phyloP scores from a whole-genome alignment of 1,284 basidiomycete species.

The Inonotus hispidus region DNA sequence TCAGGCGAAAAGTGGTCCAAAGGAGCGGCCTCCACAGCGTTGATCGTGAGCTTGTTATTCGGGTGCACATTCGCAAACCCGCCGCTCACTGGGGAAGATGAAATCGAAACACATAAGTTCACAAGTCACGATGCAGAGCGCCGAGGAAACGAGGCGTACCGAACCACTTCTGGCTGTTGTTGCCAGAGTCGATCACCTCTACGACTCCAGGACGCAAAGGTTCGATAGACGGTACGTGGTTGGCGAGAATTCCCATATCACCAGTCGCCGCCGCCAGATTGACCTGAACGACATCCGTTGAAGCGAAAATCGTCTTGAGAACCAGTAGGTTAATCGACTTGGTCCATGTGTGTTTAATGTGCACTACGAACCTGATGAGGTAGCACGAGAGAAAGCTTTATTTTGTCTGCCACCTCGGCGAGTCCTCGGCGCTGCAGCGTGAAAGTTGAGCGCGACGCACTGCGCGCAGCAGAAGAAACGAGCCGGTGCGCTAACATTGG shows the following conservation, averaged over 20 bases:
- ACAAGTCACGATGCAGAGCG: not conserved
- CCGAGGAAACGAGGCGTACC: conserved; percentile 47
- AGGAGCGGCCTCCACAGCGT: conserved; percentile 94
- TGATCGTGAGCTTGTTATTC: conserved; percentile 95
- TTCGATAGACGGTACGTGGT: conserved; percentile 94
- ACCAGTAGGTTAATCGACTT: conserved; percentile 1
- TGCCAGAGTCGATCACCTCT: conserved; percentile 83
- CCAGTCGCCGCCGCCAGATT: conserved; percentile 91
- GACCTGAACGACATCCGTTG: conserved; percentile 87
- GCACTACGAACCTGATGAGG: conserved; percentile 79
- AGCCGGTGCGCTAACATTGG: conserved; percentile 73
- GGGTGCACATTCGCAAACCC: conserved; percentile 98
- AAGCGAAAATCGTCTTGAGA: conserved; percentile 77
- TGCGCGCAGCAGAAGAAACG: conserved; percentile 56
- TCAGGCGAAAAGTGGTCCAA: conserved; percentile 88
- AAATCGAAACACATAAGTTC: no score
- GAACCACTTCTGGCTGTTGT: conserved; percentile 89
- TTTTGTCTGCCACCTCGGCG: conserved; percentile 83
- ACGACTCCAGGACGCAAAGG: conserved; percentile 88
- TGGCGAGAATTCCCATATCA: conserved; percentile 97
- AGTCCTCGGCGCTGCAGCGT: conserved; percentile 69
- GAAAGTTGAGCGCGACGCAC: conserved; percentile 45
- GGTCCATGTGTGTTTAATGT: not conserved
- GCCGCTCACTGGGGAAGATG: conserved; percentile 67
- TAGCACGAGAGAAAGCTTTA: conserved; percentile 84